These are phyloP conservation scores for Lecanosticta acicola DNA, from an alignment of 2,329 filamentous ascomycete genomes.

Conservation along the genomic window DNA sequence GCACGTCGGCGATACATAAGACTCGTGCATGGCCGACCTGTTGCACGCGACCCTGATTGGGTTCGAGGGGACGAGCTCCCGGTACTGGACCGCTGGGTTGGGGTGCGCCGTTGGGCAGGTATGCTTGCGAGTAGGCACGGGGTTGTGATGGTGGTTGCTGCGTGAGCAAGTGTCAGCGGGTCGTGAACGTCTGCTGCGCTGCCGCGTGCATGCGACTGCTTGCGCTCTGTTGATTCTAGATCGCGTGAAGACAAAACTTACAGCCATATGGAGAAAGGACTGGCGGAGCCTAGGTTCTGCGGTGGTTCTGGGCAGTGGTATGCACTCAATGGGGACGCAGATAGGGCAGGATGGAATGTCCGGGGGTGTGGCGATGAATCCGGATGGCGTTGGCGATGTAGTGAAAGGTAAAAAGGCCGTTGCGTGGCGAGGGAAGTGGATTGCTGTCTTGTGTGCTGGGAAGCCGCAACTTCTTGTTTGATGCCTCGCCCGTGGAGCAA, in stretches of 20 bases:
- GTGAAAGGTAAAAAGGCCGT: not conserved
- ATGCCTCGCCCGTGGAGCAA: not conserved
- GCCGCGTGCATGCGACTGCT: not conserved
- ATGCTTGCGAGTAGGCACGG: conserved; percentile 45
- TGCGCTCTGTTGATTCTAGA: too few species aligned
- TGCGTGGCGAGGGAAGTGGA: not conserved
- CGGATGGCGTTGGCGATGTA: not conserved
- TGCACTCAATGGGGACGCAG: not conserved
- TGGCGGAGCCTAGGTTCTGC: conserved; percentile 2
- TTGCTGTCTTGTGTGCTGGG: not conserved
- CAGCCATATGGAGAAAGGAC: conserved; percentile 8
- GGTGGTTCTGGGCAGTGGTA: not conserved
- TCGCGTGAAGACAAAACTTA: conserved; percentile 6
- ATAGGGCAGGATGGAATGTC: not conserved
- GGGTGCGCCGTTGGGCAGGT: conserved; percentile 42
- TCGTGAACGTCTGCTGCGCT: not conserved
- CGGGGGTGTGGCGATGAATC: not conserved
- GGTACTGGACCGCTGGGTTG: conserved; percentile 33
- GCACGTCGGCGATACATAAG: conserved; percentile 49
- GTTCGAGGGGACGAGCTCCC: conserved; percentile 43
- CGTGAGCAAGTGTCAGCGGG: conserved; percentile 11
- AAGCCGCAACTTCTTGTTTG: not conserved
- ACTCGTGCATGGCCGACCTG: conserved; percentile 46
- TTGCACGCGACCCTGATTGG: conserved; percentile 49
- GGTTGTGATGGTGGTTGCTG: conserved; percentile 49